Base-by-base conservation (phyloP, 2,329 filamentous ascomycete species). In the Xylariaceae sp. region DNA sequence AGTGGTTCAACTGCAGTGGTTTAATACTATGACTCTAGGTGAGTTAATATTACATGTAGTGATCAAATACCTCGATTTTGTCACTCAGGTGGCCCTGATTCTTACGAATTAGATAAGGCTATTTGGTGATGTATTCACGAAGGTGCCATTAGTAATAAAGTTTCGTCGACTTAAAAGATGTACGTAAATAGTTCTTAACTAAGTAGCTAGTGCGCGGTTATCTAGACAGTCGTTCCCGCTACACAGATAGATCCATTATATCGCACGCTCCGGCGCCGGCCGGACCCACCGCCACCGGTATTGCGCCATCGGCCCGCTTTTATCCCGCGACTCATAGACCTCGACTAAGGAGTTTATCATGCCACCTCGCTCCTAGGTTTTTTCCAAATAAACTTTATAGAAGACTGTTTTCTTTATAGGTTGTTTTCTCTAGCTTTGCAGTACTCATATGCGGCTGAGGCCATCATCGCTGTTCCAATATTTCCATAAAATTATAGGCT, bases 221-320 rank as follows among this genome's bases (percentile, higher is more conserved):
- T 37, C 32, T 37, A 37, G 32, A 7, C 3, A 37, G 9, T 37
- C 9, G 14, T 37, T 6, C 26, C 26, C 10, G 14, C 32, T 37
- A 37, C 12, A 12, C 14, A 37, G 5, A 12, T 16, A 37, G 32
- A 29, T 29, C 26, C 26, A 29, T 29, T n/a, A n/a, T 9, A 37
- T 16, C 9, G 32, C 32, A 37, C 32, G 44, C 20, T n/a, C 29
- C 44, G 44, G 44, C 44, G 44, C 21, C 50, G 51, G 37, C 20
- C 51, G 51, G 56, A 44, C 53, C 54, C 59, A 44, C 57, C 40
- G 32, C 42, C 41, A 29, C 20, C 44, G 23, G 45, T 44, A 62
- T 62, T 52, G 57, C 60, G 54, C 57, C 57, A 62, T 62, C 52
- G 47, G 20, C 49, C 43, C 29, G 20, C 21, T 41, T 19, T 20